Evolutionary conservation across 768 basidiomycete species (phyloP), one percentile per base, ranked within the genome.

Genomic region (Lyophyllum atratum): DNA sequence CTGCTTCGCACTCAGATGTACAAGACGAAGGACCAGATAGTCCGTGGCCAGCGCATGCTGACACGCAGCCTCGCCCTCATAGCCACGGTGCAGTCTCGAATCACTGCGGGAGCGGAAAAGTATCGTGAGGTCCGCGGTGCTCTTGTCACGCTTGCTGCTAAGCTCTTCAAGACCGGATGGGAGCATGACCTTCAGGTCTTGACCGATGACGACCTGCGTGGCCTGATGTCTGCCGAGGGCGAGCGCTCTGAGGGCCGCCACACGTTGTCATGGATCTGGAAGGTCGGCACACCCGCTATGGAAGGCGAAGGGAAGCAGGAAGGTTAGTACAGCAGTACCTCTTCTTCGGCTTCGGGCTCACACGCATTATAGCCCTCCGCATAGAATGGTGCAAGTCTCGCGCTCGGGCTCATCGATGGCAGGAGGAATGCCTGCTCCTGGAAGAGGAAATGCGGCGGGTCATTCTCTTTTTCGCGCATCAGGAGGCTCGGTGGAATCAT

Each of bases 21-120:
- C 33, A 51, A 49, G 33, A 19, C 49, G 11, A 49, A 49, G 29
- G 29, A 49, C 22, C 33, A 31, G 19, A 4, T 12, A 12, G 31
- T 49, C 10, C 49, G 33, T 7, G 49, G 49, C n/a, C 49, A 49
- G 14, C 51, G 52, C 2, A 58, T 58, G 55, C 60, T 65, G 17
- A 72, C 66, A 8, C 65, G 63, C 1, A 68, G 64, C 29, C 28
- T 8, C n/a, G 55, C 42, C 7, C 24, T 62, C 22, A 40, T 59
- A n/a, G 22, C 45, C 8, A 15, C 14, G 21, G 17, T 59, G 12
- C 28, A 62, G n/a, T 26, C 21, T 12, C 59, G 55, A 24, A 48
- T 59, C 11, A 21, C 37, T 15, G 34, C 29, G 14, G 57, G 54
- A 12, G 49, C 54, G 12, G 14, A 31, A 31, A 57, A 56, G 40